Base-by-base conservation (phyloP, 1,139 yeast genomes). In the Saccharomyces hybrid region DNA sequence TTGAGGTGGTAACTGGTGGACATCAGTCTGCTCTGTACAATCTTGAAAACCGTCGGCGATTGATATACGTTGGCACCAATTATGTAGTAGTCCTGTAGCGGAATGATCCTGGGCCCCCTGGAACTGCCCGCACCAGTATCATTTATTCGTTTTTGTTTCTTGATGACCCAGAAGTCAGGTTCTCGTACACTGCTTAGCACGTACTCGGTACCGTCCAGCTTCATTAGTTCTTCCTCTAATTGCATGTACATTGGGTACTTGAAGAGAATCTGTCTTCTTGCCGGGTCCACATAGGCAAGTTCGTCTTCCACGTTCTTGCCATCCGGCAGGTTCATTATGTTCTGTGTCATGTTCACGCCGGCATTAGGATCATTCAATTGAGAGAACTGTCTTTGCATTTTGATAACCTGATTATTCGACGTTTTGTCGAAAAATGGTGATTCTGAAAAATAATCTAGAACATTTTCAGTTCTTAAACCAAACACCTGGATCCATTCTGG, bases 401-500 rank as follows among this genome's bases (percentile, higher is more conserved):
- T 88, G 47, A 95, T 79, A 38, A 89, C 95, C 71, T 91, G 98
- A 71, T 93, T 93, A 71, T 90, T 93, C 51, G 97, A 87, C 0
- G 96, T 83, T 62, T 97, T 80, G 69, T 93, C 98, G 69, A 87
- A 93, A 71, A 93, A 95, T 2, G 99, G 99, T 3, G 96, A 88
- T 62, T 88, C 88, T 3, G 96, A 77, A 68, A 95, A 90, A 71
- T 93, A 93, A 60, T 93, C 99, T 19, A 93, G 77, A 1, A 93
- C 96, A 66, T 91, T 93, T 54, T 86, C 95, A 0, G 96, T 86
- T 53, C 90, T 79, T 27, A 93, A 79, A 0, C 96, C 96, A 67
- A 85, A 82, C 57, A 84, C 82, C 68, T 89, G 96, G 61, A 93
- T 89, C 91, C 96, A 93, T 70, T 93, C 99, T 0, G 99, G 99